A percentile compares a stretch with the other conserved stretches of the same genome.
phyloP scores from a whole-genome alignment of 495 filamentous ascomycete species.

The Echria macrotheca region DNA sequence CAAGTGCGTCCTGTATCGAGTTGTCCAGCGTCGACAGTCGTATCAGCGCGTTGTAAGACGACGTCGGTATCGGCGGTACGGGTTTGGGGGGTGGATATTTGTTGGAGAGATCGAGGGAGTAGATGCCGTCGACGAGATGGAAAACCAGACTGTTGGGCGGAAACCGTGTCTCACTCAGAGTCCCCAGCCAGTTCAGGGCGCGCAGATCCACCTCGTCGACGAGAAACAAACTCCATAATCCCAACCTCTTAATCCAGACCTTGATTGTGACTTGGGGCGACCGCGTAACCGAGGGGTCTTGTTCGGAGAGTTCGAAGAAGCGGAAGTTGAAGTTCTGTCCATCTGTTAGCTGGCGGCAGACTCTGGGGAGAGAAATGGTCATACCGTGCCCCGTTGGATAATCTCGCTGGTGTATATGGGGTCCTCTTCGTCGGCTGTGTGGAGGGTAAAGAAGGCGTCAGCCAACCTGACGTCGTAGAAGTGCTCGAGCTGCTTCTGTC shows the following conservation, averaged over 20 bases:
- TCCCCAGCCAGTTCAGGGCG: conserved; percentile 75
- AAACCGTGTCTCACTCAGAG: conserved; percentile 71
- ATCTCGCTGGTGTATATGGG: conserved; percentile 91
- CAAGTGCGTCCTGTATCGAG: conserved; percentile 85
- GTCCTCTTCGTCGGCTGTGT: conserved; percentile 57
- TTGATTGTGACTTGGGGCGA: conserved; percentile 59
- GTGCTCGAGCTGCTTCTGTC: conserved; percentile 75
- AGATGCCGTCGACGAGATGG: conserved; percentile 83
- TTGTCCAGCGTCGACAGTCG: conserved; percentile 82
- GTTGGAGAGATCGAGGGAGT: conserved; percentile 54
- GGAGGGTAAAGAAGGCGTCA: conserved; percentile 87
- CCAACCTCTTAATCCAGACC: conserved; percentile 67
- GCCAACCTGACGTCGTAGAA: conserved; percentile 65
- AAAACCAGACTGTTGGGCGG: conserved; percentile 82
- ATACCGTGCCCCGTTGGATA: conserved; percentile 62
- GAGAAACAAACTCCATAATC: conserved; percentile 60
- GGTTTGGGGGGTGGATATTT: conserved; percentile 43
- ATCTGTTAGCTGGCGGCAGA: not conserved
- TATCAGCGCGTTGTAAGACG: conserved; percentile 90
- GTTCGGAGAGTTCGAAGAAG: conserved; percentile 72
- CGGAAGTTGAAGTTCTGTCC: conserved; percentile 80
- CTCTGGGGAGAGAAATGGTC: conserved; percentile 1
- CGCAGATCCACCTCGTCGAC: conserved; percentile 66
- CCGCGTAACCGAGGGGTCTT: conserved; percentile 60
- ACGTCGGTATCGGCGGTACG: conserved; percentile 47